These are phyloP conservation scores for Rugonectria rugulosa DNA, from an alignment of 2,329 filamentous ascomycete species.

Conservation along the genomic window DNA sequence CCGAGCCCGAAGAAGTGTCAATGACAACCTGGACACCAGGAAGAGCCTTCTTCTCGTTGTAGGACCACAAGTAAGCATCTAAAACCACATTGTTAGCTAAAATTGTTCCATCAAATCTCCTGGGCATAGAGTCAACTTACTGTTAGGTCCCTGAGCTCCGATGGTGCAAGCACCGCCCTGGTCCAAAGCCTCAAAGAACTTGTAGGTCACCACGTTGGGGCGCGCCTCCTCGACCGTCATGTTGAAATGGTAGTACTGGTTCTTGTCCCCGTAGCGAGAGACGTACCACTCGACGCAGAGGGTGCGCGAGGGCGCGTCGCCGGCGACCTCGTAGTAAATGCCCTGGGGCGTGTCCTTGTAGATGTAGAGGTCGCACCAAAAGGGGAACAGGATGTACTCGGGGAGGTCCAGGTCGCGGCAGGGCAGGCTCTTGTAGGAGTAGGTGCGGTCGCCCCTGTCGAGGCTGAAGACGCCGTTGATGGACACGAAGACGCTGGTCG, in stretches of 20 bases:
- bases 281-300: conserved; percentile 8
- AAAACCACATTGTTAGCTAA: background rate
- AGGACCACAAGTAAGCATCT: conserved; percentile 1
- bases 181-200: conserved; percentile 6
- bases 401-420: background rate
- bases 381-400: conserved; percentile 2
- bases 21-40: conserved; percentile 7
- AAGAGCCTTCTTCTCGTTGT: background rate
- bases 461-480: conserved; percentile 2
- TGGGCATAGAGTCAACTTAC: background rate
- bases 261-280: background rate
- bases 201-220: conserved; percentile 2
- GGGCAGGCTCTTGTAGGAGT: background rate
- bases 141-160: background rate
- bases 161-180: background rate
- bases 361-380: conserved; percentile 15
- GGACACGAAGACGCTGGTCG: conserved; percentile 1
- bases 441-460: background rate
- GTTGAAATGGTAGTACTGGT: conserved; percentile 10
- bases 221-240: conserved; percentile 1
- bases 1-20: background rate
- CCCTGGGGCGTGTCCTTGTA: conserved; percentile 7
- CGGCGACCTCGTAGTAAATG: conserved; percentile 3
- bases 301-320: conserved; percentile 1
- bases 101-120: background rate